A percentile compares a stretch with the other conserved stretches of the same genome.
These are phyloP conservation scores for Cystobasidium pallidum DNA, from an alignment of 1,284 basidiomycete genomes.

Conservation along the genomic window DNA sequence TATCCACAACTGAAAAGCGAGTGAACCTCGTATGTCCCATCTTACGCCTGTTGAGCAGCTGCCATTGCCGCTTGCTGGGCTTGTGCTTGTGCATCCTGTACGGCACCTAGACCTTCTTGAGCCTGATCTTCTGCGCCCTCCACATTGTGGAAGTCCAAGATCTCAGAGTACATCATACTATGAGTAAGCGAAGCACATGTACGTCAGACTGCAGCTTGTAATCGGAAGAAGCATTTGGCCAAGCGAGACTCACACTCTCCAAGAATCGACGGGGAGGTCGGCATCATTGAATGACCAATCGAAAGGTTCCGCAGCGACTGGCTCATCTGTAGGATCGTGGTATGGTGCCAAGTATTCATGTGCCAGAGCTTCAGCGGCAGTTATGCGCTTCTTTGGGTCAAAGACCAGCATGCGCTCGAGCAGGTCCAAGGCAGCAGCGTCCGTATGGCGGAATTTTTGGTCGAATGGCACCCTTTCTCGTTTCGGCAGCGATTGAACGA, in stretches of 20 bases:
- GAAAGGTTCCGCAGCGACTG: constrained; percentile 89
- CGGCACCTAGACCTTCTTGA: constrained; percentile 38
- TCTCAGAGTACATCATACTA: constrained; percentile 61
- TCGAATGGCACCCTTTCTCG: constrained; percentile 92
- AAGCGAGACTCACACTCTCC: constrained; percentile 71
- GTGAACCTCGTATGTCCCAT: not conserved
- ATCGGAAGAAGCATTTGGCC: too few species aligned
- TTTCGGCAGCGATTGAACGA: constrained; percentile 96
- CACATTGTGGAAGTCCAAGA: constrained; percentile 62
- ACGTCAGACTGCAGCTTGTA: too few species aligned
- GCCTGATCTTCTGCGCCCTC: constrained; percentile 52
- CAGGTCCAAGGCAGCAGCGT: constrained; percentile 88
- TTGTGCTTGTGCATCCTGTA: constrained; percentile 41
- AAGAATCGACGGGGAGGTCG: constrained; percentile 97
- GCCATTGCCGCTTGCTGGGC: constrained; percentile 39
- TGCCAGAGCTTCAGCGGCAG: constrained; percentile 82
- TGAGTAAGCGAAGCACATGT: constrained; percentile 47
- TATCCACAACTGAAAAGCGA: too few species aligned
- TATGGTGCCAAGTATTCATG: constrained; percentile 97
- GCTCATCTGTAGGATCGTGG: constrained; percentile 98
- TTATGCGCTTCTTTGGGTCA: constrained; percentile 95
- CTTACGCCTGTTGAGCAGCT: constrained; percentile 17
- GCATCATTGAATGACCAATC: constrained; percentile 99
- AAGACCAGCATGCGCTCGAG: constrained; percentile 99
- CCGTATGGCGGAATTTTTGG: constrained; percentile 87